Percentiles rank a stretch among this genome's conserved stretches.
These are phyloP conservation scores for Tritrichomonas foetus DNA, from an alignment of 208 protist species.

Conservation along the genomic window DNA sequence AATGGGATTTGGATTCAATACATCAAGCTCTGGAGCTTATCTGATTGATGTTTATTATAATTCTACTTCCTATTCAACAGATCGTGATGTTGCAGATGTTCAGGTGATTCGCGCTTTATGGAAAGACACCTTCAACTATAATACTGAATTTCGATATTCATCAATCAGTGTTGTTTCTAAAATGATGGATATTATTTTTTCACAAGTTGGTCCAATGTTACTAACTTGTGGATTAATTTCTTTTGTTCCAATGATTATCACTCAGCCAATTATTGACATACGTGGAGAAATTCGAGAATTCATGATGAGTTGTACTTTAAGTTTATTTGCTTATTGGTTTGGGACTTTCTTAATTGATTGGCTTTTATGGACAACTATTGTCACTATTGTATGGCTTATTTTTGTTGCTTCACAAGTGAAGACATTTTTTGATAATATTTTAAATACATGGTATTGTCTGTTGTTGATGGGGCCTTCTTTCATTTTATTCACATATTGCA, in stretches of 20 bases:
- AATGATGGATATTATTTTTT: not conserved
- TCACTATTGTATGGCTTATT: not conserved
- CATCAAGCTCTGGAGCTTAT: no score
- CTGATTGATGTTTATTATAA: no score
- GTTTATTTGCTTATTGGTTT: not conserved
- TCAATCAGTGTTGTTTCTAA: no score
- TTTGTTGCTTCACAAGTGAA: not conserved
- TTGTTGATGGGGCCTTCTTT: not conserved
- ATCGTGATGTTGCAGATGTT: no score
- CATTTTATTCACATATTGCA: not conserved
- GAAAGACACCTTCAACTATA: no score
- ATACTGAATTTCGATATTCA: no score
- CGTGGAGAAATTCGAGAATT: not conserved
- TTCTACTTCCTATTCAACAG: no score
- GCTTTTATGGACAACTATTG: not conserved
- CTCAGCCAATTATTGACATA: not conserved
- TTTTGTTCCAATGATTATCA: not conserved
- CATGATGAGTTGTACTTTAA: not conserved
- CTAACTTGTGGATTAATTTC: not conserved
- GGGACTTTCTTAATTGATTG: slow-evolving; percentile 10
- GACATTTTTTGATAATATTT: not conserved
- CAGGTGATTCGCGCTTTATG: no score
- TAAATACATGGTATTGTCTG: not conserved
- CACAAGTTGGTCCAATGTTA: not conserved
- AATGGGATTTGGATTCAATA: no score